Conservation (phyloP, 2,329 filamentous ascomycete species). For the Aureobasidium sp. region DNA sequence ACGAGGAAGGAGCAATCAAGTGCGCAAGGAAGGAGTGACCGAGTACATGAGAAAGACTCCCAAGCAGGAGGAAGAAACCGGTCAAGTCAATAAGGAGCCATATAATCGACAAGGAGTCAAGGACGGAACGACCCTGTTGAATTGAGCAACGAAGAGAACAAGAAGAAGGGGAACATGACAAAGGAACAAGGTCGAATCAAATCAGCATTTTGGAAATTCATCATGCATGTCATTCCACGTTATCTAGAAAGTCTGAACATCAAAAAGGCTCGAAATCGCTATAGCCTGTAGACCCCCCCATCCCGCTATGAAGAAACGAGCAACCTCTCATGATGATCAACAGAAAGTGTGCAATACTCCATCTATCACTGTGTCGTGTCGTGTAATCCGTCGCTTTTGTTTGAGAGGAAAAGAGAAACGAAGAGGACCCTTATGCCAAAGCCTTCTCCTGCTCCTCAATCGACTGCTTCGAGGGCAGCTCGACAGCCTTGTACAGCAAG, state of each 20-base stretch:
- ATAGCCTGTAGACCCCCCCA: neutral
- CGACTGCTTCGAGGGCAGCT: conserved; percentile 53
- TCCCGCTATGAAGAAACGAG: neutral
- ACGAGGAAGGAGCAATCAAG: neutral
- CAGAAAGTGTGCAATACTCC: neutral
- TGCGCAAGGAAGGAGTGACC: neutral
- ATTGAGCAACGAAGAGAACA: too few species aligned
- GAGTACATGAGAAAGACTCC: neutral
- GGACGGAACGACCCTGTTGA: too few species aligned
- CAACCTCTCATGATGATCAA: conserved; percentile 3
- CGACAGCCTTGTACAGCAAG: conserved; percentile 67
- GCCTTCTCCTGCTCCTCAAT: conserved; percentile 23
- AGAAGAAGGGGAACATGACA: neutral
- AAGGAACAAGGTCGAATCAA: neutral
- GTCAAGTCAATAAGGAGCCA: neutral
- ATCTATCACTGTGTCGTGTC: neutral
- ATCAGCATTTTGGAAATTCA: neutral
- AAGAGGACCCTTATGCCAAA: neutral
- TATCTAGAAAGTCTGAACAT: neutral
- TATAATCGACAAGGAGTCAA: too few species aligned
- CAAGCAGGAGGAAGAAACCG: neutral
- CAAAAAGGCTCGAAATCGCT: neutral
- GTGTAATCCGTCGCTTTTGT: neutral
- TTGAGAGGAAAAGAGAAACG: too few species aligned
- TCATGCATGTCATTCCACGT: conserved; percentile 12